Evolutionary conservation across 2,329 filamentous ascomycete species (phyloP).

Genomic region (Scytalidium sp.): DNA sequence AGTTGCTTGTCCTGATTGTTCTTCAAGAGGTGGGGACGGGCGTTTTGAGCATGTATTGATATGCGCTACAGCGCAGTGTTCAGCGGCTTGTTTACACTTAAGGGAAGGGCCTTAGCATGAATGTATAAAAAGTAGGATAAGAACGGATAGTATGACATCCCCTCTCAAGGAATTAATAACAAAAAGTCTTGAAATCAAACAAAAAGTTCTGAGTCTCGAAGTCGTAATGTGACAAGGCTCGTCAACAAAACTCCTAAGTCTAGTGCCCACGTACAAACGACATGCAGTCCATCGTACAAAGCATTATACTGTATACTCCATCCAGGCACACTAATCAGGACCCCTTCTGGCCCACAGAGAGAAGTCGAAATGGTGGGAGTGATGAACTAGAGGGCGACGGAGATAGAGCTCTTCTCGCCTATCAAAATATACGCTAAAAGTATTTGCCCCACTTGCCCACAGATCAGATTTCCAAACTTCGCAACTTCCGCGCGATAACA

Average conservation of each 20-base stretch:
- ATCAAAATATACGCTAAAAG: constrained; percentile 1
- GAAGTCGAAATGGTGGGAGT: not conserved
- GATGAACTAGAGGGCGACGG: no score
- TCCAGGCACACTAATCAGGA: no score
- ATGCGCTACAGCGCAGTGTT: constrained; percentile 21
- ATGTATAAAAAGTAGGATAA: constrained; percentile 40
- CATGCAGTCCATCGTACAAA: no score
- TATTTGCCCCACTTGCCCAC: constrained; percentile 6
- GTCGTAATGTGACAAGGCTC: no score
- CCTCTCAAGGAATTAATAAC: constrained; percentile 40
- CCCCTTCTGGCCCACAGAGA: no score
- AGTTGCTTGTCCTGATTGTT: constrained; percentile 18
- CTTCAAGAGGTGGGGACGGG: constrained; percentile 30
- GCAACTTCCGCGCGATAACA: constrained; percentile 2
- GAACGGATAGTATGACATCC: constrained; percentile 54
- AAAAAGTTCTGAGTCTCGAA: no score
- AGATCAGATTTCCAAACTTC: constrained; percentile 6
- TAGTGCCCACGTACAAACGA: no score
- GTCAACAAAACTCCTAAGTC: no score
- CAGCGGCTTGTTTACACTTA: constrained; percentile 23
- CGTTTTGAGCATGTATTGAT: constrained; percentile 26
- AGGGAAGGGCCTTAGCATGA: constrained; percentile 23
- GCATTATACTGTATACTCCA: no score
- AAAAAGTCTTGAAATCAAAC: not conserved
- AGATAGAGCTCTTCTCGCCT: not conserved